Evolutionary conservation across 1,139 yeast genomes (phyloP).

Genomic region (Sugiyamaella grinbergsii): DNA sequence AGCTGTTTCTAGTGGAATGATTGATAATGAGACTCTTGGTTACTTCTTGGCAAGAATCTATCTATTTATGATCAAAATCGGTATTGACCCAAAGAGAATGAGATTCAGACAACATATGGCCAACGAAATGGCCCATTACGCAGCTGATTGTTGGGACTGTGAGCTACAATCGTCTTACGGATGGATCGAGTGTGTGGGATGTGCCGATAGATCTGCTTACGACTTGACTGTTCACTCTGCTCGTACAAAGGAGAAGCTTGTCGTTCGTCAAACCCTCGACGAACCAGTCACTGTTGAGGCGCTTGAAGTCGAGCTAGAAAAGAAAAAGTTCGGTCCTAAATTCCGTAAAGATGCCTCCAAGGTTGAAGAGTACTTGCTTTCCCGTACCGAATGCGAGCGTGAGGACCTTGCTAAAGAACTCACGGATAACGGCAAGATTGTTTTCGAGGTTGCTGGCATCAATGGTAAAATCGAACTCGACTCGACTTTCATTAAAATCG

Average conservation of each 20-base stretch:
- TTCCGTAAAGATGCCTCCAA: conserved; percentile 96
- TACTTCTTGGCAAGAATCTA: conserved; percentile 94
- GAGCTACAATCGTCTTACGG: conserved; percentile 95
- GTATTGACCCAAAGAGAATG: conserved; percentile 79
- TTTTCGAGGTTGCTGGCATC: conserved; percentile 61
- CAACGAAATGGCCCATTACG: conserved; percentile 99
- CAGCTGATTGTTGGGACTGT: conserved; percentile 99
- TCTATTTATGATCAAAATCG: conserved; percentile 80
- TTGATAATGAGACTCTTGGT: conserved; percentile 96
- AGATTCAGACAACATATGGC: conserved; percentile 99
- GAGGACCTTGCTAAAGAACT: conserved; percentile 76
- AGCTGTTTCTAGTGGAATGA: conserved; percentile 83
- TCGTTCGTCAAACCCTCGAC: conserved; percentile 86
- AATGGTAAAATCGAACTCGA: conserved; percentile 71
- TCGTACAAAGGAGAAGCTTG: conserved; percentile 90
- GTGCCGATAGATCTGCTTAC: conserved; percentile 99
- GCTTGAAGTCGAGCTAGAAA: conserved; percentile 81
- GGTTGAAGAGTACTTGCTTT: conserved; percentile 76
- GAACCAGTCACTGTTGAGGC: conserved; percentile 82
- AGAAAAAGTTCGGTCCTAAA: conserved; percentile 96
- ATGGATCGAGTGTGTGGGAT: conserved; percentile 99
- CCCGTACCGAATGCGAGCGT: conserved; percentile 83
- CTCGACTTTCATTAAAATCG: conserved; percentile 68
- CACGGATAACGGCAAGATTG: conserved; percentile 61
- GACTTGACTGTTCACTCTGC: conserved; percentile 95